phyloP scores from a whole-genome alignment of 2,329 filamentous ascomycete genomes.

The Colletotrichum melonis region DNA sequence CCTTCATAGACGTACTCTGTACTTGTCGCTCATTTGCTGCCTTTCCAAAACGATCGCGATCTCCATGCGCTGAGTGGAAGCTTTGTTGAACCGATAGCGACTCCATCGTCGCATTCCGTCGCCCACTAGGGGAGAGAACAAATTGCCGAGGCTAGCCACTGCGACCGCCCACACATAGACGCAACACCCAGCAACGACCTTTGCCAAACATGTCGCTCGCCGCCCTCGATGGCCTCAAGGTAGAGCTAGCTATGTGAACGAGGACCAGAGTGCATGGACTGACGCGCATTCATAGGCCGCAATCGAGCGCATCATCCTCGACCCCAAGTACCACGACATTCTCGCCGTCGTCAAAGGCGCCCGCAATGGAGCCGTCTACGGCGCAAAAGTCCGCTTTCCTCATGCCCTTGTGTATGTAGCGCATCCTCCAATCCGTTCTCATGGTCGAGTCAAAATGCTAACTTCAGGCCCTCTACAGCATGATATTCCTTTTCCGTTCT shows the following conservation, averaged over 20 bases:
- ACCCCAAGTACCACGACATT: slow-evolving; percentile 86
- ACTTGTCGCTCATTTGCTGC: slow-evolving; percentile 3
- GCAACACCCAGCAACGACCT: neutral
- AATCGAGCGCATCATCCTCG: slow-evolving; percentile 81
- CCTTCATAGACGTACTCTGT: neutral
- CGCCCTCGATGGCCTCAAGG: slow-evolving; percentile 35
- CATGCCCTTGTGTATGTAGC: slow-evolving; percentile 83
- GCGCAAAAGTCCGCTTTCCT: slow-evolving; percentile 96
- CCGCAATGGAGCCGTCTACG: slow-evolving; percentile 97
- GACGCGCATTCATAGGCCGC: slow-evolving; percentile 62
- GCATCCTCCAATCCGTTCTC: neutral
- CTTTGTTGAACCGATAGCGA: slow-evolving; percentile 11
- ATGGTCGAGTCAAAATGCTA: neutral
- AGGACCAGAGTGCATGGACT: neutral
- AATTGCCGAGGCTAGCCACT: slow-evolving; percentile 34
- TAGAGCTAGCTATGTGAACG: neutral
- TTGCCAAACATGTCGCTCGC: slow-evolving; percentile 32
- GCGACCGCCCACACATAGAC: neutral
- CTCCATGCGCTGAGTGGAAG: slow-evolving; percentile 23
- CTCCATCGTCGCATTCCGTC: slow-evolving; percentile 6
- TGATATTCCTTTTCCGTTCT: slow-evolving; percentile 96
- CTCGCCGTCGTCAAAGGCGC: slow-evolving; percentile 91
- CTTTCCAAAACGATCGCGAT: neutral
- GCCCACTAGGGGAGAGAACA: neutral
- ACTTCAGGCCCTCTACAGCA: slow-evolving; percentile 60